A percentile compares a stretch with the other conserved stretches of the same genome.
These are phyloP conservation scores for Gynostemma pentaphyllum DNA, from an alignment of 306 rosid genomes.

Conservation along the genomic window DNA sequence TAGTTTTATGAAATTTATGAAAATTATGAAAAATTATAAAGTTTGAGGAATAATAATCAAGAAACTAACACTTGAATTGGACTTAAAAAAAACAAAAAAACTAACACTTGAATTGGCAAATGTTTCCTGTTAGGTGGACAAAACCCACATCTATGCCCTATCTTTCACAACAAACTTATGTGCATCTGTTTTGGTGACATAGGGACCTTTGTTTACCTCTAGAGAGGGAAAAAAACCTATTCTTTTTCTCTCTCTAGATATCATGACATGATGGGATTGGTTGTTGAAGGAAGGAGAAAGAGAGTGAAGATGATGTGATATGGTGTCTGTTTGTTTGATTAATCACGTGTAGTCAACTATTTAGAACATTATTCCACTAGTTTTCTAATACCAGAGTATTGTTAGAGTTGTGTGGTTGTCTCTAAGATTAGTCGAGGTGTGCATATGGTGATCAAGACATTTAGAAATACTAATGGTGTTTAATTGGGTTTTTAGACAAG, in stretches of 20 bases:
- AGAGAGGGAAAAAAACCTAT: slow-evolving; percentile 17
- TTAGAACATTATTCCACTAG: no score
- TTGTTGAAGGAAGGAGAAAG: slow-evolving; percentile 6
- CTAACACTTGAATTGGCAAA: not conserved
- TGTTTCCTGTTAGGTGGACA: slow-evolving; percentile 46
- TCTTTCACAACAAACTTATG: slow-evolving; percentile 10
- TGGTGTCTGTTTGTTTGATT: no score
- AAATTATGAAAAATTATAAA: not conserved
- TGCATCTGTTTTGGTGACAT: not conserved
- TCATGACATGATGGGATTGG: slow-evolving; percentile 8
- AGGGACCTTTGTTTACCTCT: no score
- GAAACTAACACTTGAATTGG: not conserved
- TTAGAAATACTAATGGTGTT: no score
- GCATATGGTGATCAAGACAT: no score
- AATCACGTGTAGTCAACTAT: no score
- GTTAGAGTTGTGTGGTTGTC: no score
- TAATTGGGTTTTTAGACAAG: slow-evolving; percentile 15
- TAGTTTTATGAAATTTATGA: not conserved
- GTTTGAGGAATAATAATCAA: not conserved
- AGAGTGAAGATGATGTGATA: no score
- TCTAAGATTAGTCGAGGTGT: no score
- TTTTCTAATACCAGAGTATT: no score
- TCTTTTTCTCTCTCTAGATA: not conserved
- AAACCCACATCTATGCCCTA: slow-evolving; percentile 20
- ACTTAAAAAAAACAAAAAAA: no score